These are phyloP conservation scores for Tolypocladium tundrense DNA, from an alignment of 2,329 filamentous ascomycete species.

Conservation along the genomic window DNA sequence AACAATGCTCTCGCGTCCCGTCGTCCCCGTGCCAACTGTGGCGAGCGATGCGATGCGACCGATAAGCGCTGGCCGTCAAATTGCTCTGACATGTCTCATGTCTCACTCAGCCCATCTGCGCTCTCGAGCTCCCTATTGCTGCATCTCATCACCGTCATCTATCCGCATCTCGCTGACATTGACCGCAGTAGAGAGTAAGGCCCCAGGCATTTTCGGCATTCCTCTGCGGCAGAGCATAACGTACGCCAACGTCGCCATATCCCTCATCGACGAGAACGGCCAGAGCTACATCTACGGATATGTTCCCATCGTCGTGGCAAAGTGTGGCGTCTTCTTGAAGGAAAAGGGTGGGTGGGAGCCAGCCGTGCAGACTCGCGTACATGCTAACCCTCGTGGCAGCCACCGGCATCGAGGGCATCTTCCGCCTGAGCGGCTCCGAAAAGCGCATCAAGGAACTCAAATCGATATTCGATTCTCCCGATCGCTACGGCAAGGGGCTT, in stretches of 20 bases:
- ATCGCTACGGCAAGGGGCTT: conserved; percentile 90
- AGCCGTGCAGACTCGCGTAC: background rate
- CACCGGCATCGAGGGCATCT: conserved; percentile 91
- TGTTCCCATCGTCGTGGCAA: conserved; percentile 95
- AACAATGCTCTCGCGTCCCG: background rate
- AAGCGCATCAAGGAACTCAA: conserved; percentile 98
- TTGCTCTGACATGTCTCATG: background rate
- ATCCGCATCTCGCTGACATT: conserved; percentile 10
- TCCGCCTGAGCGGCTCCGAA: conserved; percentile 88
- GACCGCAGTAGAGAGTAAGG: conserved; percentile 29
- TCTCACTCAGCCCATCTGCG: no score
- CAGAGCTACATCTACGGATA: conserved; percentile 98
- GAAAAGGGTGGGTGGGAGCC: conserved; percentile 66
- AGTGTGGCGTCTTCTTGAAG: conserved; percentile 94
- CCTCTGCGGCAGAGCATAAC: conserved; percentile 89
- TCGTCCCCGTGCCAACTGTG: background rate
- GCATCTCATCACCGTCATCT: background rate
- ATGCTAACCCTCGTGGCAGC: conserved; percentile 42
- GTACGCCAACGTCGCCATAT: conserved; percentile 97
- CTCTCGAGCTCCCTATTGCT: background rate
- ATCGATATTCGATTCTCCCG: conserved; percentile 83
- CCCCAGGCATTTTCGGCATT: conserved; percentile 84
- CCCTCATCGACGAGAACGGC: conserved; percentile 81
- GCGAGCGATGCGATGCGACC: background rate
- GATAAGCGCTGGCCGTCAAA: background rate